A percentile compares a stretch with the other conserved stretches of the same genome.
These are phyloP conservation scores for Verticillium alfalfae DNA, from an alignment of 2,329 filamentous ascomycete species.

Conservation along the genomic window DNA sequence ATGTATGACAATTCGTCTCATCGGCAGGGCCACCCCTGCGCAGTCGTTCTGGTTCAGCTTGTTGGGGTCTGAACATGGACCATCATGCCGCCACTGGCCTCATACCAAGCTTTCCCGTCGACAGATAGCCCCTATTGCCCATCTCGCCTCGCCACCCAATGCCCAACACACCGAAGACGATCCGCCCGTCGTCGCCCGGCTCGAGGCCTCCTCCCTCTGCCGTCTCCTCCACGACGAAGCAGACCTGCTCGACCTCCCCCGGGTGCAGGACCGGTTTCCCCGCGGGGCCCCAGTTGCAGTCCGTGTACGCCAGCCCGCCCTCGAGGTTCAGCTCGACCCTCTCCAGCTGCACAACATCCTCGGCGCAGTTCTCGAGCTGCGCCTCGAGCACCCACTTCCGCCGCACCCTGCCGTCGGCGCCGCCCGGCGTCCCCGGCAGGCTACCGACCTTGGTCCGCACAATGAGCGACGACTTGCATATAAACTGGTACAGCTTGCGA, in stretches of 20 bases:
- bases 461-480: constrained; percentile 82
- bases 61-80: no score
- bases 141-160: constrained; percentile 87
- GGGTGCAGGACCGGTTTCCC: constrained; percentile 53
- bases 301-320: constrained; percentile 41
- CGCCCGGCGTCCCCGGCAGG: constrained; percentile 30
- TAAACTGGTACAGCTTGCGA: constrained; percentile 93
- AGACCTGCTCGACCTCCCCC: constrained; percentile 61
- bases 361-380: constrained; percentile 91
- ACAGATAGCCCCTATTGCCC: constrained; percentile 83
- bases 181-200: constrained; percentile 51
- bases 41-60: no score
- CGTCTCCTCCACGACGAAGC: constrained; percentile 53
- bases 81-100: constrained; percentile 22
- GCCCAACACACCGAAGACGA: constrained; percentile 73
- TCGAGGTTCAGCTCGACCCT: constrained; percentile 51
- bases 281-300: constrained; percentile 51
- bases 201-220: constrained; percentile 32
- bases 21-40: no score
- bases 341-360: constrained; percentile 76
- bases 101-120: constrained; percentile 73
- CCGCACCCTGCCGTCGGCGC: constrained; percentile 15
- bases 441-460: constrained; percentile 84
- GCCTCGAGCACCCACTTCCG: constrained; percentile 76
- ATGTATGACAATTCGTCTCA: no score